These are phyloP conservation scores for Selenicereus undatus DNA, from an alignment of 148 eudicot species.

Conservation along the genomic window DNA sequence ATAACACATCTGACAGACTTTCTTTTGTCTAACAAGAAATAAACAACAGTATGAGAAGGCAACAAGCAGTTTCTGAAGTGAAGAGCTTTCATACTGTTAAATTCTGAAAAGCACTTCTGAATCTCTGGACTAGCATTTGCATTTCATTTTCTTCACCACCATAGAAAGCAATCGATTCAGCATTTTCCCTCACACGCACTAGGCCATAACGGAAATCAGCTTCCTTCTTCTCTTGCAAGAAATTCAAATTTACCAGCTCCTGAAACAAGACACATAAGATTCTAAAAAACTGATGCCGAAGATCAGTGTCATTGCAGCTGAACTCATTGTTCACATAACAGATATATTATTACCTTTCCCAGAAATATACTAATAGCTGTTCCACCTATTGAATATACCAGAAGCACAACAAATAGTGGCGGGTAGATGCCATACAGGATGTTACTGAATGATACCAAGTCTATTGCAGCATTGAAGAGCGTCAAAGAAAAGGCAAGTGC, in stretches of 20 bases:
- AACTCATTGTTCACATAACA: slow-evolving; percentile 4
- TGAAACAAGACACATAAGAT: slow-evolving; percentile 27
- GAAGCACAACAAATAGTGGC: slow-evolving; percentile 76
- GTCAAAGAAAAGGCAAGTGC: slow-evolving; percentile 80
- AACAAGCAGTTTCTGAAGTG: neutral
- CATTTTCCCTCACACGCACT: slow-evolving; percentile 91
- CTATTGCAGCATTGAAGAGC: slow-evolving; percentile 77
- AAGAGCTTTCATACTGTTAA: slow-evolving; percentile 48
- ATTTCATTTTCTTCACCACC: slow-evolving; percentile 87
- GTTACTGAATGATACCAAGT: slow-evolving; percentile 87
- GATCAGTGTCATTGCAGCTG: neutral
- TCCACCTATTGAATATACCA: slow-evolving; percentile 80
- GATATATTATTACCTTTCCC: slow-evolving; percentile 53
- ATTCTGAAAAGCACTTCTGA: slow-evolving; percentile 85
- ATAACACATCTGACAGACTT: neutral
- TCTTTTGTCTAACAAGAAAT: neutral
- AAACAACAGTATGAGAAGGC: neutral
- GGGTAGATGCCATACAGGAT: slow-evolving; percentile 85
- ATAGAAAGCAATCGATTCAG: slow-evolving; percentile 94
- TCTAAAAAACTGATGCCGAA: slow-evolving; percentile 4
- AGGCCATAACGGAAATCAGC: slow-evolving; percentile 95
- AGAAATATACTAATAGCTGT: slow-evolving; percentile 71
- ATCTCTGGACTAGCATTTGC: slow-evolving; percentile 73
- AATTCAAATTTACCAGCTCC: slow-evolving; percentile 74
- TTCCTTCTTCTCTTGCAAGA: slow-evolving; percentile 93